Percentiles rank a stretch among this genome's conserved stretches.
Evolutionary conservation across 495 filamentous ascomycete genomes (phyloP).

Genomic region (Pseudoneurospora amorphoporcata): DNA sequence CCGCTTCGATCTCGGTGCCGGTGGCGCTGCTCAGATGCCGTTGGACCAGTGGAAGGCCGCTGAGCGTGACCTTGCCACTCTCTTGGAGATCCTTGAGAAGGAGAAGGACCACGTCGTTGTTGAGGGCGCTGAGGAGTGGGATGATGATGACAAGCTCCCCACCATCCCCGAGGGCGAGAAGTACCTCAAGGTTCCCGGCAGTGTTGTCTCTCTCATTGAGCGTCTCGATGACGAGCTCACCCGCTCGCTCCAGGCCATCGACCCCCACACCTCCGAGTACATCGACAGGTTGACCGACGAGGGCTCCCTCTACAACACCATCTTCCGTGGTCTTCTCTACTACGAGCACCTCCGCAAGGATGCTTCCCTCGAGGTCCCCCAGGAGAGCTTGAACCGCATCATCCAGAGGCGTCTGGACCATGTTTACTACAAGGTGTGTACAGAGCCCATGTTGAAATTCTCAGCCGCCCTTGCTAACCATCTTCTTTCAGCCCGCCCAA

Average conservation of each 20-base stretch:
- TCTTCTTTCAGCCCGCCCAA: slow-evolving; percentile 55
- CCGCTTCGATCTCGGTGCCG: slow-evolving; percentile 83
- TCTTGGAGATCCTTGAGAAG: slow-evolving; percentile 70
- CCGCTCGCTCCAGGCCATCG: slow-evolving; percentile 87
- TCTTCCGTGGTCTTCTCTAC: slow-evolving; percentile 79
- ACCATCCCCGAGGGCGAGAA: slow-evolving; percentile 58
- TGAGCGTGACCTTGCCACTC: slow-evolving; percentile 66
- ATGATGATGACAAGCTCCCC: slow-evolving; percentile 92
- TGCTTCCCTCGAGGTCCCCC: slow-evolving; percentile 58
- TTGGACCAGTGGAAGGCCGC: slow-evolving; percentile 95
- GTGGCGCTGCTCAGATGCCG: slow-evolving; percentile 76
- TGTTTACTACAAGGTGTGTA: slow-evolving; percentile 86
- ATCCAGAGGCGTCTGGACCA: slow-evolving; percentile 93
- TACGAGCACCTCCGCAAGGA: slow-evolving; percentile 66
- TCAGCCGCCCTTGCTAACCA: slow-evolving; percentile 16
- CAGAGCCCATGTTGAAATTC: neutral
- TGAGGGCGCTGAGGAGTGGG: slow-evolving; percentile 94
- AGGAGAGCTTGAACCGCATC: slow-evolving; percentile 80
- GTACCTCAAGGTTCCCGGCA: slow-evolving; percentile 79
- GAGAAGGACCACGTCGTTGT: slow-evolving; percentile 71
- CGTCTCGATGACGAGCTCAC: slow-evolving; percentile 96
- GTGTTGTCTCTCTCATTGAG: slow-evolving; percentile 88
- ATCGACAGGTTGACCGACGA: slow-evolving; percentile 91
- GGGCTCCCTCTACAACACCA: slow-evolving; percentile 80
- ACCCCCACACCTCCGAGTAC: slow-evolving; percentile 97